A percentile compares a stretch with the other conserved stretches of the same genome.
These are phyloP conservation scores for Botrytis elliptica DNA, from an alignment of 2,329 filamentous ascomycete species.

Conservation along the genomic window DNA sequence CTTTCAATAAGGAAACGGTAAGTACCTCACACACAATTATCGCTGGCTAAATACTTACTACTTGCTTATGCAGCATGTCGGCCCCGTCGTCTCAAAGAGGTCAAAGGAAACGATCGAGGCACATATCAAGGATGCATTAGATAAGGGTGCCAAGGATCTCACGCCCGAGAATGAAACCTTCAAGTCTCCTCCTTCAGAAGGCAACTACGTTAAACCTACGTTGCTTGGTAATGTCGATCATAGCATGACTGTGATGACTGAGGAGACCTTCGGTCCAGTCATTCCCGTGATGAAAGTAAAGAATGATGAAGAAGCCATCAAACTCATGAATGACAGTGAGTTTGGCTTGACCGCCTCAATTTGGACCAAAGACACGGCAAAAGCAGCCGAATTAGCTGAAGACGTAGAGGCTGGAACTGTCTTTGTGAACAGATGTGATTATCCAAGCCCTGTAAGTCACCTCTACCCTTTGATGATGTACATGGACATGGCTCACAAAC, in stretches of 20 bases:
- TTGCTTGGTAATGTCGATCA: slow-evolving; percentile 78
- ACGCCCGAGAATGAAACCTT: slow-evolving; percentile 84
- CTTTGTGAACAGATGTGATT: slow-evolving; percentile 94
- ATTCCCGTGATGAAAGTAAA: slow-evolving; percentile 88
- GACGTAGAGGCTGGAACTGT: slow-evolving; percentile 90
- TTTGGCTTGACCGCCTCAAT: slow-evolving; percentile 95
- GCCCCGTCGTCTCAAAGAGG: slow-evolving; percentile 81
- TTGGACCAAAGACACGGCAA: slow-evolving; percentile 84
- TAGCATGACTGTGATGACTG: slow-evolving; percentile 82
- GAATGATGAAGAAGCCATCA: slow-evolving; percentile 75
- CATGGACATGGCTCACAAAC: slow-evolving; percentile 32
- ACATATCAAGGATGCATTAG: slow-evolving; percentile 79
- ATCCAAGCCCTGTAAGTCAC: slow-evolving; percentile 76
- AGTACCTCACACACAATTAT: slow-evolving; percentile 6
- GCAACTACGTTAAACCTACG: slow-evolving; percentile 87
- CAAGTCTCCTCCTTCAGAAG: slow-evolving; percentile 66
- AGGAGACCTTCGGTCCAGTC: slow-evolving; percentile 93
- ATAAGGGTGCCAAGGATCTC: slow-evolving; percentile 78
- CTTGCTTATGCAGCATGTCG: slow-evolving; percentile 55
- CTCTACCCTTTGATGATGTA: neutral
- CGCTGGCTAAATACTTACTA: slow-evolving; percentile 16
- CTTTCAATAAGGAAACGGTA: slow-evolving; percentile 67
- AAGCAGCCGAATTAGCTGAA: slow-evolving; percentile 73
- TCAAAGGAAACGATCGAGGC: slow-evolving; percentile 73
- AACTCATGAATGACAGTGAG: slow-evolving; percentile 90